phyloP scores from a whole-genome alignment of 345 rosid genomes.

The Barbarea vulgaris region DNA sequence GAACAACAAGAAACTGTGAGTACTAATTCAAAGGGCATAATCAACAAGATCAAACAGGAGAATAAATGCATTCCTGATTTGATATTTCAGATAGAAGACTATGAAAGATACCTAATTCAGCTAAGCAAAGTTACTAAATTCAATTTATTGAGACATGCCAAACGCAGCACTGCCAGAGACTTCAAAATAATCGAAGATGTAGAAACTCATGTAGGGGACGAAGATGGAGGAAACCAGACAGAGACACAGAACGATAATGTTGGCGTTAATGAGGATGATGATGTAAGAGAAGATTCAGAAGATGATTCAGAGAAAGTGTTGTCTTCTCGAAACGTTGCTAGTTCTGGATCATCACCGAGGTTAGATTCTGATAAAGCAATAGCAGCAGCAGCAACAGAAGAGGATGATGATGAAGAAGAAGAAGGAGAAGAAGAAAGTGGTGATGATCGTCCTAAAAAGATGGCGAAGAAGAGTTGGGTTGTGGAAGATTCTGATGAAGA shows the following conservation, averaged over 20 bases:
- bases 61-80: slow-evolving; percentile 85
- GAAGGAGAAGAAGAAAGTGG: not conserved
- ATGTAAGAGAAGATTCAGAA: slow-evolving; percentile 44
- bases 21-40: slow-evolving; percentile 52
- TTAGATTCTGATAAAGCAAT: slow-evolving; percentile 45
- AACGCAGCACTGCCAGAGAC: slow-evolving; percentile 83
- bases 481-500: slow-evolving; percentile 68
- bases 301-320: slow-evolving; percentile 40
- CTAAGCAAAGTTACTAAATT: slow-evolving; percentile 73
- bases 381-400: slow-evolving; percentile 4
- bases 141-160: slow-evolving; percentile 76
- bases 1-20: slow-evolving; percentile 55
- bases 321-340: slow-evolving; percentile 38
- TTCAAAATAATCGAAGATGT: slow-evolving; percentile 64
- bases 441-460: slow-evolving; percentile 38
- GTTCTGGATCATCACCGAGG: slow-evolving; percentile 37
- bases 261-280: slow-evolving; percentile 37
- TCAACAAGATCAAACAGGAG: slow-evolving; percentile 83
- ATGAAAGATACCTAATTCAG: slow-evolving; percentile 72
- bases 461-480: slow-evolving; percentile 48
- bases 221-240: slow-evolving; percentile 43
- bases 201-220: slow-evolving; percentile 28
- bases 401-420: not conserved
- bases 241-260: slow-evolving; percentile 18
- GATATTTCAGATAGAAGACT: slow-evolving; percentile 84